Evolutionary conservation across 805 yeast genomes (phyloP).

Genomic region (Ogataea nitratoaversa): DNA sequence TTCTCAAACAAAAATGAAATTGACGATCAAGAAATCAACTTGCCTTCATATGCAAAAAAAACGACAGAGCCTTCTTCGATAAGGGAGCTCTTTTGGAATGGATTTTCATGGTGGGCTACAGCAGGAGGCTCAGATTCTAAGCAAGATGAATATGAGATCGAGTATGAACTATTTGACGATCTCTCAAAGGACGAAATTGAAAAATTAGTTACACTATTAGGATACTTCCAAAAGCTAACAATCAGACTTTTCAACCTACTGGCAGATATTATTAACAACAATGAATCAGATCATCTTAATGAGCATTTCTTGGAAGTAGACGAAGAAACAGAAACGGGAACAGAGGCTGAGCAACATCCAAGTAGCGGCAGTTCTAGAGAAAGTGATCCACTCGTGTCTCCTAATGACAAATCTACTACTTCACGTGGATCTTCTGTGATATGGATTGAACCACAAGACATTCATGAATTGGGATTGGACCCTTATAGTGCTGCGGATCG

Average conservation of each 20-base stretch:
- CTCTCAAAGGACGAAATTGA: conserved; percentile 21
- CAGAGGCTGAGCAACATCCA: background rate
- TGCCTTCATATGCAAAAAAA: conserved; percentile 15
- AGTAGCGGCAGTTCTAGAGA: conserved; percentile 9
- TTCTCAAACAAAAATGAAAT: conserved; percentile 4
- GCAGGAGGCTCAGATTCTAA: conserved; percentile 58
- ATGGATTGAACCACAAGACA: conserved; percentile 40
- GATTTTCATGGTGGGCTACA: conserved; percentile 83
- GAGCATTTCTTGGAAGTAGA: conserved; percentile 5
- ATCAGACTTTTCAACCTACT: conserved; percentile 38
- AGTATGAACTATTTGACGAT: conserved; percentile 26
- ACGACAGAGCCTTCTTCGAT: conserved; percentile 47
- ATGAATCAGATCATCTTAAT: conserved; percentile 19
- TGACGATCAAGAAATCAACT: conserved; percentile 10
- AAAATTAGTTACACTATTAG: conserved; percentile 34
- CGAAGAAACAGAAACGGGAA: conserved; percentile 7
- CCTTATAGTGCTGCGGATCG: conserved; percentile 45
- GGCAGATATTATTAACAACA: conserved; percentile 34
- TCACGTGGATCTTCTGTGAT: conserved; percentile 4
- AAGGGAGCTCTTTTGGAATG: conserved; percentile 60
- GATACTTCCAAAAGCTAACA: conserved; percentile 50
- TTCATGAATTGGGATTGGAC: conserved; percentile 56
- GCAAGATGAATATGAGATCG: conserved; percentile 37
- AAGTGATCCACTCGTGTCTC: conserved; percentile 5
- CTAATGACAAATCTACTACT: background rate